phyloP scores from a whole-genome alignment of 2,329 filamentous ascomycete genomes.

The Biscogniauxia sp. region DNA sequence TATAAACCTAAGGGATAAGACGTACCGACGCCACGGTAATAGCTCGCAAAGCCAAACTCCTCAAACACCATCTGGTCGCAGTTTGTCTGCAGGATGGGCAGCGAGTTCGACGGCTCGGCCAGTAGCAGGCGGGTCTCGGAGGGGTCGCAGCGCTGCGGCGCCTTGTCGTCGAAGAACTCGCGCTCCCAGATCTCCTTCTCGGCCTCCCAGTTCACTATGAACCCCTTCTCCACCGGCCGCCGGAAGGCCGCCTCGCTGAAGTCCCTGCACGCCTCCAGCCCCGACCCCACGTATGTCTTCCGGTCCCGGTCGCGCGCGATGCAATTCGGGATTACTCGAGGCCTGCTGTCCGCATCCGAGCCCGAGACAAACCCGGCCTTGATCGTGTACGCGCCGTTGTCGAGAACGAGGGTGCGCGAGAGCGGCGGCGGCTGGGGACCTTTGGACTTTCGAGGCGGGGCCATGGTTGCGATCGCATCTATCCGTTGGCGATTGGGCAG shows the following conservation, averaged over 20 bases:
- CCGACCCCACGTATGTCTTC: conserved; percentile 75
- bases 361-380: conserved; percentile 77
- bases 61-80: conserved; percentile 97
- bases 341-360: conserved; percentile 47
- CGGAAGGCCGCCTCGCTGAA: conserved; percentile 87
- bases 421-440: conserved; percentile 51
- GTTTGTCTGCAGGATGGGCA: conserved; percentile 79
- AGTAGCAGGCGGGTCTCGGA: conserved; percentile 80
- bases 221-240: conserved; percentile 90
- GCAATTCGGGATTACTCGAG: conserved; percentile 79
- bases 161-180: conserved; percentile 72
- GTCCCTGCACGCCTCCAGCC: conserved; percentile 77
- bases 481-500: no score
- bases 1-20: neutral
- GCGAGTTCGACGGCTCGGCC: conserved; percentile 80
- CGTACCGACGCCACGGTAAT: conserved; percentile 71
- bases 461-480: conserved; percentile 19
- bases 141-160: conserved; percentile 69
- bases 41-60: conserved; percentile 89
- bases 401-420: conserved; percentile 74
- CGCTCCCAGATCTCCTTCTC: conserved; percentile 95
- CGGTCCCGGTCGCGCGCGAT: conserved; percentile 79
- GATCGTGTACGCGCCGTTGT: conserved; percentile 89
- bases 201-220: conserved; percentile 93
- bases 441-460: conserved; percentile 47